Evolutionary conservation across 371 early-diverging fungal species (phyloP).

Genomic region (Parasitella parasitica): DNA sequence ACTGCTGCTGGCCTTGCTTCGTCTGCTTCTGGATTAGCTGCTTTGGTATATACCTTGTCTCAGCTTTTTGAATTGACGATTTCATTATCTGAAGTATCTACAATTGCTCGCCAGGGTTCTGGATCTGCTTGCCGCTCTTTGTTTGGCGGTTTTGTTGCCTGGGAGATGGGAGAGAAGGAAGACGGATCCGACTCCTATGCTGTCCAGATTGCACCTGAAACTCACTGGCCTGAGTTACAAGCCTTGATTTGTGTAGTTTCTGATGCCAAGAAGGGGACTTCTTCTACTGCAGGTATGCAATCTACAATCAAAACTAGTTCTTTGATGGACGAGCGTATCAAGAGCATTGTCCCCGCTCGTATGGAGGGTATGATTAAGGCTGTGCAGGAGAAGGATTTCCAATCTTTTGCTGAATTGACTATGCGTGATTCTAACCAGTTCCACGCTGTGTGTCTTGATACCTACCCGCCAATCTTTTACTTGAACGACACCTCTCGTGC

Average conservation of each 20-base stretch:
- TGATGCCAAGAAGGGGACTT: conserved; percentile 89
- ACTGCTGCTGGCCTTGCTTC: conserved; percentile 99
- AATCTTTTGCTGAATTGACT: conserved; percentile 88
- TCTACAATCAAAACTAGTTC: conserved; percentile 89
- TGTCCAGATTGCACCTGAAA: conserved; percentile 85
- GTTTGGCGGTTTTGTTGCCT: conserved; percentile 97
- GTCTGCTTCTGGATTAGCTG: conserved; percentile 97
- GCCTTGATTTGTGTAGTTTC: conserved; percentile 93
- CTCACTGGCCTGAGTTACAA: conserved; percentile 95
- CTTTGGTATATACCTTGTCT: conserved; percentile 86
- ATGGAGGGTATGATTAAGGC: conserved; percentile 88
- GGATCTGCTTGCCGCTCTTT: conserved; percentile 98
- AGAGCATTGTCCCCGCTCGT: conserved; percentile 78
- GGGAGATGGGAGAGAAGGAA: conserved; percentile 82
- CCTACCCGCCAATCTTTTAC: conserved; percentile 94
- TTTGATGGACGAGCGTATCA: conserved; percentile 83
- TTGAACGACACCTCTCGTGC: conserved; percentile 92
- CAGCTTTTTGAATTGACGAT: conserved; percentile 74
- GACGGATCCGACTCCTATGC: conserved; percentile 91
- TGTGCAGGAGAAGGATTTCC: conserved; percentile 85
- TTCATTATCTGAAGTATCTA: conserved; percentile 74
- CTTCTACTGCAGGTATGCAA: conserved; percentile 98
- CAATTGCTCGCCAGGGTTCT: conserved; percentile 94
- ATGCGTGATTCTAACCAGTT: conserved; percentile 99
- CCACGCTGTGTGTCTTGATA: conserved; percentile 95